These are phyloP conservation scores for Hymenoscyphus albidus DNA, from an alignment of 2,329 filamentous ascomycete genomes.

Conservation along the genomic window DNA sequence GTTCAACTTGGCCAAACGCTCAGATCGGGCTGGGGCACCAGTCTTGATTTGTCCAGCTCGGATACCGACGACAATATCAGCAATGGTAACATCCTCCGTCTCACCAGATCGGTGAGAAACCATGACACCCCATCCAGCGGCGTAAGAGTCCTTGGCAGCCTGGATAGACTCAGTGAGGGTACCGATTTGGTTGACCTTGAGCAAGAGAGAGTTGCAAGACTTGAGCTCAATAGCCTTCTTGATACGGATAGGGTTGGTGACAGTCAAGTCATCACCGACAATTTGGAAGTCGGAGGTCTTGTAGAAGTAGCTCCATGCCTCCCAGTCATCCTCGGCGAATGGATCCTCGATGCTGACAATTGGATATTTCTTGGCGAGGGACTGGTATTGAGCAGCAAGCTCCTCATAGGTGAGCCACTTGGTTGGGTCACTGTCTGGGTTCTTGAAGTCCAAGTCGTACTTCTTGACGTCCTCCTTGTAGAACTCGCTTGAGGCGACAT, in stretches of 20 bases:
- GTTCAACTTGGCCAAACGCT: conserved; percentile 99
- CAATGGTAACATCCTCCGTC: conserved; percentile 99
- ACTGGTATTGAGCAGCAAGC: conserved; percentile 86
- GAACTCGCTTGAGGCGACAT: conserved; percentile 98
- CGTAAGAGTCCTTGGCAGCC: conserved; percentile 97
- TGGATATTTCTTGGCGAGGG: conserved; percentile 89
- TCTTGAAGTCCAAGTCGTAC: conserved; percentile 99
- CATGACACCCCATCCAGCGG: conserved; percentile 97
- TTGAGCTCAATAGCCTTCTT: conserved; percentile 99
- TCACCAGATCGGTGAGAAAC: conserved; percentile 98
- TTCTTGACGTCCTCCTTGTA: conserved; percentile 98
- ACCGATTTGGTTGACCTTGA: conserved; percentile 99
- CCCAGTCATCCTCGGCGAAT: conserved; percentile 99
- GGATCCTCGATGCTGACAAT: conserved; percentile 99
- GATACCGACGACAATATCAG: conserved; percentile 95
- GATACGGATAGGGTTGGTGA: conserved; percentile 98
- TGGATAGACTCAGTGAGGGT: conserved; percentile 98
- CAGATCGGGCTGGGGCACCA: conserved; percentile 90
- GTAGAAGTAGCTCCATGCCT: conserved; percentile 99
- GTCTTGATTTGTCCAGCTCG: conserved; percentile 98
- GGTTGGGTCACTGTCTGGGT: conserved; percentile 88
- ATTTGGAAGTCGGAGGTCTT: conserved; percentile 99
- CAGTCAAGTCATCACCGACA: conserved; percentile 96
- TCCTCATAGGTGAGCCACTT: conserved; percentile 99
- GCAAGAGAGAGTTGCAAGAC: conserved; percentile 94